These are phyloP conservation scores for Colletotrichum lentis DNA, from an alignment of 2,329 filamentous ascomycete species.

Conservation along the genomic window DNA sequence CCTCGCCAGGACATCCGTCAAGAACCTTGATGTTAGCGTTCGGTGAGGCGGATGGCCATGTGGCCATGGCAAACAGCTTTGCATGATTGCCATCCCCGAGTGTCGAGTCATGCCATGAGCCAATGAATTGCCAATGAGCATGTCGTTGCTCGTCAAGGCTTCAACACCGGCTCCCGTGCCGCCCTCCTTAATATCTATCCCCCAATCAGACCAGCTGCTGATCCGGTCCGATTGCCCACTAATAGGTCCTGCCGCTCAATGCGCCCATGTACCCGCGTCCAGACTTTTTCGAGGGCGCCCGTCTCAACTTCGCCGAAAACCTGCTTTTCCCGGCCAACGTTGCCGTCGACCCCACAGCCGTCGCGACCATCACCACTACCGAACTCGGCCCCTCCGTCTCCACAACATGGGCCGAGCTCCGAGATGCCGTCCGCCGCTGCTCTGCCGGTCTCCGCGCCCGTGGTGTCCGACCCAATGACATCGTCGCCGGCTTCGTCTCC, in stretches of 20 bases:
- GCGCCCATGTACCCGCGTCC: constrained; percentile 86
- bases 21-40: constrained; percentile 18
- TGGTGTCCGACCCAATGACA: constrained; percentile 65
- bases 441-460: constrained; percentile 73
- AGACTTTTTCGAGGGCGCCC: constrained; percentile 80
- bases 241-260: constrained; percentile 74
- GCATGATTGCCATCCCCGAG: constrained; percentile 23
- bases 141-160: constrained; percentile 3
- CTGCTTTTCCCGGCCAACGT: constrained; percentile 77
- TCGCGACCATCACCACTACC: constrained; percentile 82
- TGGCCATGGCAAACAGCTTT: constrained; percentile 7
- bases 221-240: constrained; percentile 22
- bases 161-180: not conserved
- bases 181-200: constrained; percentile 4
- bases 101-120: constrained; percentile 26
- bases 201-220: constrained; percentile 19
- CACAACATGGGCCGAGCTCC: constrained; percentile 79
- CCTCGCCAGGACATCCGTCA: constrained; percentile 23
- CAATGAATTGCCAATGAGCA: constrained; percentile 1
- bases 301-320: constrained; percentile 94
- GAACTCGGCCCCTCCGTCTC: constrained; percentile 68
- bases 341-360: constrained; percentile 63
- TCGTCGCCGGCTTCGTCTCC: constrained; percentile 80
- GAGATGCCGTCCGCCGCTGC: constrained; percentile 78
- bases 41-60: constrained; percentile 16